Conservation (phyloP, 345 rosid species). For the Eucalyptus virginea region DNA sequence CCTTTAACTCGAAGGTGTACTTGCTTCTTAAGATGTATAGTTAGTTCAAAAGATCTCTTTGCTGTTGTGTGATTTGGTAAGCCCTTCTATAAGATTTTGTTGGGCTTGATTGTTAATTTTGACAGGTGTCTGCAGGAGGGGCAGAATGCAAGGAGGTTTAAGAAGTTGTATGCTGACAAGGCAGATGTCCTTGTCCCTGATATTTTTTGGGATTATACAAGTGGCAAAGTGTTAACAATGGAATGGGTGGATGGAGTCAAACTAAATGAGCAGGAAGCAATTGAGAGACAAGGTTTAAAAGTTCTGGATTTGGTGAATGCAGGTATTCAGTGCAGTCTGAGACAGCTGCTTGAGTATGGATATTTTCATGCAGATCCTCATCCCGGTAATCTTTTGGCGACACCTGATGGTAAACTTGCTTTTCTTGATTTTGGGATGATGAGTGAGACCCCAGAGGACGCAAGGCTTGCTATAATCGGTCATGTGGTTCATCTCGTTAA, state of each 20-base stretch:
- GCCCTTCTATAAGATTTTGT: conserved; percentile 4
- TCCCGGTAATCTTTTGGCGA: conserved; percentile 97
- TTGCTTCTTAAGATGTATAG: background rate
- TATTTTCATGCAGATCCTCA: conserved; percentile 99
- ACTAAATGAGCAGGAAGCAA: conserved; percentile 76
- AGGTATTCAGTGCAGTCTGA: conserved; percentile 91
- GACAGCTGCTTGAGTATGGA: conserved; percentile 94
- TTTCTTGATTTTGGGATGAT: conserved; percentile 99
- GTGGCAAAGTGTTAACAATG: conserved; percentile 88
- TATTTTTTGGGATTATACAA: conserved; percentile 93
- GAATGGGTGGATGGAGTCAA: conserved; percentile 98
- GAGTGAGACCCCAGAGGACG: conserved; percentile 99
- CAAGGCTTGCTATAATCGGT: conserved; percentile 91
- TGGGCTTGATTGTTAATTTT: conserved; percentile 37
- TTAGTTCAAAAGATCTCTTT: background rate
- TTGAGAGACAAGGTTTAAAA: conserved; percentile 89
- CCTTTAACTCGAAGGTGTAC: background rate
- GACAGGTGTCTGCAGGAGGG: conserved; percentile 84
- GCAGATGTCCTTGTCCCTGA: conserved; percentile 93
- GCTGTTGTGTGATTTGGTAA: background rate
- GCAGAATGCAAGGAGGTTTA: conserved; percentile 89
- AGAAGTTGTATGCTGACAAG: conserved; percentile 85
- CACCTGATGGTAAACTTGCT: conserved; percentile 97
- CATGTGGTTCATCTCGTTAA: conserved; percentile 79
- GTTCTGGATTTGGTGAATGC: conserved; percentile 92